Base-by-base conservation (phyloP, 495 filamentous ascomycete genomes). In the Staphylotrichum tortipilum region DNA sequence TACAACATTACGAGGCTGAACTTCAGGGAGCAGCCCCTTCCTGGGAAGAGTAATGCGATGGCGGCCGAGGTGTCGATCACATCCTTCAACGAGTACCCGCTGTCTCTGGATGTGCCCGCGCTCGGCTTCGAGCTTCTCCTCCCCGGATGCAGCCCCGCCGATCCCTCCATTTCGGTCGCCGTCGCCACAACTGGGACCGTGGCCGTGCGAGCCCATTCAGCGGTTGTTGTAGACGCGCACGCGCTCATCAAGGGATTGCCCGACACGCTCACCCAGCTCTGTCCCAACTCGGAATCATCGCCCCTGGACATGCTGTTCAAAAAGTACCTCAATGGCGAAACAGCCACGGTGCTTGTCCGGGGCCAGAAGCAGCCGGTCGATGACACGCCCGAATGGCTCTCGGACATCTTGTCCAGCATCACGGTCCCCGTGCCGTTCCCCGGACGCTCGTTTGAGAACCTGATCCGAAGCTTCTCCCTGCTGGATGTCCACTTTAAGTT, bases 381-480 rank as follows among this genome's bases (percentile, higher is more conserved):
- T 12, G 73, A 78, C 15, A 85, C 85, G 0, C 91, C 92, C 2
- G 68, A 68, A 22, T 98, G 92, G 92, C 70, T 96, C 41, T 75
- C 77, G 0, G 81, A 89, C 44, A 72, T 98, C 17, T 71, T 96
- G 17, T 81, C 79, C 40, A 88, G 82, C 58, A 76, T 96, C 56
- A 89, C 84, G 4, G 74, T 98, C 7, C 91, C 90, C 3, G 70
- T 95, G 31, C 81, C 86, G 7, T 86, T 96, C 41, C 85, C 87
- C 0, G 89, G 88, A 15, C 78, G 82, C 47, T 78, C 79, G 3
- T 78, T 96, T 55, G 88, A 86, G 44, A 80, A 86, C 54, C 61
- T 94, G 17, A 82, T 98, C 62, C 83, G 81, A 49, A 89, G 88
- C 47, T 94, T 98, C 63, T 84, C 85, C 28, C 71, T 95, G 57